Conservation (phyloP, 257 asterid genomes). For the Linderniella brevidens region DNA sequence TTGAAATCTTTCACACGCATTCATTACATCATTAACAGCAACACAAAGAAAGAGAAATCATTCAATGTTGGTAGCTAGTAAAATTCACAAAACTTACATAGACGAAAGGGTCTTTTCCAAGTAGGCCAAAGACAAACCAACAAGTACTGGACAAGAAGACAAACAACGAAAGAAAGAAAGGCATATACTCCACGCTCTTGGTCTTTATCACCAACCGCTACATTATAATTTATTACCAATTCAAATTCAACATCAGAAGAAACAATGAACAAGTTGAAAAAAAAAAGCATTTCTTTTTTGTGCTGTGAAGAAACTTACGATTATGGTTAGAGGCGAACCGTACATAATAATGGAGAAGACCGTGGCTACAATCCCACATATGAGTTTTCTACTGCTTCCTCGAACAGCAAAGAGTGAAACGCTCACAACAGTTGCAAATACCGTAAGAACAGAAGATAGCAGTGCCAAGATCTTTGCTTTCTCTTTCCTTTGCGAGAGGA, state of each 20-base stretch:
- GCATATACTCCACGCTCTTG: conserved; percentile 81
- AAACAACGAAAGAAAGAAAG: conserved; percentile 55
- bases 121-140: conserved; percentile 68
- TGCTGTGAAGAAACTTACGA: conserved; percentile 24
- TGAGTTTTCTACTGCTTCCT: conserved; percentile 25
- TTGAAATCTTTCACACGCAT: conserved; percentile 73
- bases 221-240: conserved; percentile 6
- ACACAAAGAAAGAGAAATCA: conserved; percentile 1
- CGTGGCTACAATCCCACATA: conserved; percentile 35
- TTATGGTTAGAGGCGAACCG: conserved; percentile 42
- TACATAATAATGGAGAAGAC: conserved; percentile 50
- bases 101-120: conserved; percentile 64
- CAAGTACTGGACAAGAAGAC: conserved; percentile 67
- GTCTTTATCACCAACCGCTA: conserved; percentile 75
- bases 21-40: no score
- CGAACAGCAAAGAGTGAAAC: conserved; percentile 39
- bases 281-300: neutral
- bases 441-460: conserved; percentile 16
- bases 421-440: conserved; percentile 29
- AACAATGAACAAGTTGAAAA: neutral
- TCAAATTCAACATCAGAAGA: neutral
- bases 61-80: neutral
- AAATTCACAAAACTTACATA: conserved; percentile 27
- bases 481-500: conserved; percentile 38
- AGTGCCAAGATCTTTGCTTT: conserved; percentile 33